Percentiles rank a stretch among this genome's conserved stretches.
Conservation (phyloP, 2,329 filamentous ascomycete species). For the Talaromyces sp. region DNA sequence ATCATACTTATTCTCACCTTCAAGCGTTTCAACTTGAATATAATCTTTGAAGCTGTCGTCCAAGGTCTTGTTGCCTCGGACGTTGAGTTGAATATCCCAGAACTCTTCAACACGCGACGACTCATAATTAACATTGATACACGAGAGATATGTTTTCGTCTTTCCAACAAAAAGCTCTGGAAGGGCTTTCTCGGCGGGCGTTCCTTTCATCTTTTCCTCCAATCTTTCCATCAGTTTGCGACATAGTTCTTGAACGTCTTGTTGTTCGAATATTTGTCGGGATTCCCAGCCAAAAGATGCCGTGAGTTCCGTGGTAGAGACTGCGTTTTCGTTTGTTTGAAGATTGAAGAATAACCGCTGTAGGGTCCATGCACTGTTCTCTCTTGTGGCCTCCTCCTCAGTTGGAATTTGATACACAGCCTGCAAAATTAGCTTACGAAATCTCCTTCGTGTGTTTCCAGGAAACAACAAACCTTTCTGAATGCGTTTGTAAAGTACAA, state of each 20-base stretch:
- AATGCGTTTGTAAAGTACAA: slow-evolving; percentile 88
- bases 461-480: slow-evolving; percentile 61
- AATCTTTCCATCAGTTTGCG: slow-evolving; percentile 95
- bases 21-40: slow-evolving; percentile 91
- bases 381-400: slow-evolving; percentile 69
- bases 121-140: slow-evolving; percentile 97
- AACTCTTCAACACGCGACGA: slow-evolving; percentile 94
- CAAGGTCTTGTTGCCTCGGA: slow-evolving; percentile 85
- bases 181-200: slow-evolving; percentile 80
- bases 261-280: slow-evolving; percentile 95
- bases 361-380: slow-evolving; percentile 87
- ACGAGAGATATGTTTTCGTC: slow-evolving; percentile 97
- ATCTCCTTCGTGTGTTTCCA: background rate
- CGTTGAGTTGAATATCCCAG: slow-evolving; percentile 98
- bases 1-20: slow-evolving; percentile 97
- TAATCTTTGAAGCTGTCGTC: slow-evolving; percentile 96
- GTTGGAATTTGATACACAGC: slow-evolving; percentile 97
- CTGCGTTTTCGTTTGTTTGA: slow-evolving; percentile 76
- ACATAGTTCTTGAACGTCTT: slow-evolving; percentile 95
- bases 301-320: slow-evolving; percentile 87
- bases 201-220: slow-evolving; percentile 98
- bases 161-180: slow-evolving; percentile 93
- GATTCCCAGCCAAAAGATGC: slow-evolving; percentile 98
- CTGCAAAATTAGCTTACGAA: slow-evolving; percentile 42
- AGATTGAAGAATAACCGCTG: slow-evolving; percentile 93